Percentiles rank a stretch among this genome's conserved stretches.
Evolutionary conservation across 495 filamentous ascomycete species (phyloP).

Genomic region (Xylaria scruposa): DNA sequence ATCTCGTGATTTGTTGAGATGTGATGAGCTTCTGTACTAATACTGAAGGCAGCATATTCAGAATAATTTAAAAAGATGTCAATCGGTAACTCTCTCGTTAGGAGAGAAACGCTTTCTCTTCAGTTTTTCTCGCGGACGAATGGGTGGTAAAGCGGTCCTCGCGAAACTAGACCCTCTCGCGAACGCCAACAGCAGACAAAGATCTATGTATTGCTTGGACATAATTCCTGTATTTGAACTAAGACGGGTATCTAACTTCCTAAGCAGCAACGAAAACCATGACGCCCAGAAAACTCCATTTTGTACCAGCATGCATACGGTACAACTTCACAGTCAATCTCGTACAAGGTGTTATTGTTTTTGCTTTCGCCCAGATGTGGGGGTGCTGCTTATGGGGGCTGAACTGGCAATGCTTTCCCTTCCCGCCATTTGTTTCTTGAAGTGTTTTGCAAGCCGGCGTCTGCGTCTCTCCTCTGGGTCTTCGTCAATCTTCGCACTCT

Average conservation of each 20-base stretch:
- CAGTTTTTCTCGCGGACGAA: no score
- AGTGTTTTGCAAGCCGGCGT: conserved; percentile 23
- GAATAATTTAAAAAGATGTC: background rate
- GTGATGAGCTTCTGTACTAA: background rate
- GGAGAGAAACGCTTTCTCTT: background rate
- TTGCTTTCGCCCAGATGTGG: conserved; percentile 34
- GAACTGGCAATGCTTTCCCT: conserved; percentile 34
- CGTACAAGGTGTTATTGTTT: conserved; percentile 6
- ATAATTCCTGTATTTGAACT: background rate
- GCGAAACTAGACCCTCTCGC: background rate
- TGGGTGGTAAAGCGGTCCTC: no score
- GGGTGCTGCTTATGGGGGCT: conserved; percentile 30
- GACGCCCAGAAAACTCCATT: conserved; percentile 5
- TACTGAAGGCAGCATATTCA: background rate
- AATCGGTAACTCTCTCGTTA: background rate
- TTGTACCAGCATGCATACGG: background rate
- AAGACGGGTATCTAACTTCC: conserved; percentile 9
- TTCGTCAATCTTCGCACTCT: conserved; percentile 12
- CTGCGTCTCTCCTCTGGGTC: conserved; percentile 29
- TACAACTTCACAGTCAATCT: background rate
- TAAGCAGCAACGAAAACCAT: background rate
- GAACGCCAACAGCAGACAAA: background rate
- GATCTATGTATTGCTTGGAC: background rate
- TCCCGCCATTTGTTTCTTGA: conserved; percentile 24
- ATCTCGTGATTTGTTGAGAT: background rate